These are phyloP conservation scores for Euphorbia neoarborescens DNA, from an alignment of 441 rosid species.

Conservation along the genomic window DNA sequence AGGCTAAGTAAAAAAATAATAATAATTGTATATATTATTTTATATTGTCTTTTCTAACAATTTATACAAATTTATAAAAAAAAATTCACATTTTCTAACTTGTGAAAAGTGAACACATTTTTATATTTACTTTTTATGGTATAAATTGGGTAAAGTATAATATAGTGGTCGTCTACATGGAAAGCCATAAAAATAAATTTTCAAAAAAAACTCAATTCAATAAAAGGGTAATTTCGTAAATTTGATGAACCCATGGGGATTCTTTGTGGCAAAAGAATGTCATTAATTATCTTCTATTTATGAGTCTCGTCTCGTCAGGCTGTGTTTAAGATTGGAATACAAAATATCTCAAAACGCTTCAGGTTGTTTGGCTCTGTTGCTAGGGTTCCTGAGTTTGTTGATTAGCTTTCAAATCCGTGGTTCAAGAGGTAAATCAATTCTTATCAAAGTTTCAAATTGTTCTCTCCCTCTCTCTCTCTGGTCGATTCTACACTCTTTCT, in stretches of 20 bases:
- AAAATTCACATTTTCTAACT: too few relatives aligned
- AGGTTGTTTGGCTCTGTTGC: background rate
- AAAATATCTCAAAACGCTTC: slow-evolving; percentile 18
- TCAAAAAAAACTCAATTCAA: too few relatives aligned
- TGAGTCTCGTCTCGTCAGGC: background rate
- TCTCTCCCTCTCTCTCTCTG: background rate
- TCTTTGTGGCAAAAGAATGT: slow-evolving; percentile 1
- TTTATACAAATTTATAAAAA: too few relatives aligned
- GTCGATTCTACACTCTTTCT: background rate
- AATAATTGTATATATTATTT: too few relatives aligned
- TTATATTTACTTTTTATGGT: too few relatives aligned
- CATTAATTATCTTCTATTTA: slow-evolving; percentile 9
- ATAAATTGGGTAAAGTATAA: too few relatives aligned
- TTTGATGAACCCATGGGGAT: background rate
- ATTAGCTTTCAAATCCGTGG: slow-evolving; percentile 8
- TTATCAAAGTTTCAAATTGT: background rate
- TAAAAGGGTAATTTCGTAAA: background rate
- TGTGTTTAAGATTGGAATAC: too few relatives aligned
- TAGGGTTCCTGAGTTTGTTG: slow-evolving; percentile 12
- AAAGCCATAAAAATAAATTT: too few relatives aligned
- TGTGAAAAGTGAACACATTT: too few relatives aligned
- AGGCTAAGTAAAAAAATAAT: too few relatives aligned
- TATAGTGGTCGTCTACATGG: too few relatives aligned
- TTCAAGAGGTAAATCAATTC: slow-evolving; percentile 17
- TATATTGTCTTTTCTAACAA: too few relatives aligned